Conservation (phyloP, 192 early-diverging fungal genomes). For the Gonapodya sp. region DNA sequence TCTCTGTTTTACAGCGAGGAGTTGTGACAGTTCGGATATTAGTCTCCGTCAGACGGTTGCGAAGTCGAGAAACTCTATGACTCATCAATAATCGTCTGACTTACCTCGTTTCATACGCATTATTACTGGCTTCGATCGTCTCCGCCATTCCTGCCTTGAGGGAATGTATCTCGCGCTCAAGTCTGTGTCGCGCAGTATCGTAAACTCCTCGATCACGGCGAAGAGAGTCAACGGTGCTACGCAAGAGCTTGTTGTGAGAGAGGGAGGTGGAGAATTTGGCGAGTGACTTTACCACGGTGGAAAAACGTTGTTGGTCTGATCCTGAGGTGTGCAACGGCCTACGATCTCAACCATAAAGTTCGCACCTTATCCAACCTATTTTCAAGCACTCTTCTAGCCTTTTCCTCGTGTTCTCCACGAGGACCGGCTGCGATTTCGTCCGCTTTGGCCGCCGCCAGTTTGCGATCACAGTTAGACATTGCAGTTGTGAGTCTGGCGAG, state of each 20-base stretch:
- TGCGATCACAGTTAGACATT: slow-evolving; percentile 37
- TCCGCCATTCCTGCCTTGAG: slow-evolving; percentile 55
- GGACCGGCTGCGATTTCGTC: slow-evolving; percentile 35
- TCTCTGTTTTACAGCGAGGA: slow-evolving; percentile 22
- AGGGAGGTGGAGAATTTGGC: slow-evolving; percentile 51
- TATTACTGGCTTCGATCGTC: slow-evolving; percentile 47
- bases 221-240: slow-evolving; percentile 41
- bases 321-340: neutral
- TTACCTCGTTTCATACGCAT: slow-evolving; percentile 50
- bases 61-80: neutral
- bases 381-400: slow-evolving; percentile 42
- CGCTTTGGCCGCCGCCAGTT: slow-evolving; percentile 24
- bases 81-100: neutral
- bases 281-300: slow-evolving; percentile 23
- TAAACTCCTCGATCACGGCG: slow-evolving; percentile 45
- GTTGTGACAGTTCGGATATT: no score
- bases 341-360: neutral
- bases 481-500: slow-evolving; percentile 24
- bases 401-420: slow-evolving; percentile 38
- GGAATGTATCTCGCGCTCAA: slow-evolving; percentile 41
- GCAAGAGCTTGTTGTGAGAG: slow-evolving; percentile 43
- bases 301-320: no score
- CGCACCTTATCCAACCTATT: slow-evolving; percentile 45
- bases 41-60: no score
- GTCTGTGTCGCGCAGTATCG: slow-evolving; percentile 48